Conservation (phyloP, 2,329 filamentous ascomycete genomes). For the Ciborinia camelliae region DNA sequence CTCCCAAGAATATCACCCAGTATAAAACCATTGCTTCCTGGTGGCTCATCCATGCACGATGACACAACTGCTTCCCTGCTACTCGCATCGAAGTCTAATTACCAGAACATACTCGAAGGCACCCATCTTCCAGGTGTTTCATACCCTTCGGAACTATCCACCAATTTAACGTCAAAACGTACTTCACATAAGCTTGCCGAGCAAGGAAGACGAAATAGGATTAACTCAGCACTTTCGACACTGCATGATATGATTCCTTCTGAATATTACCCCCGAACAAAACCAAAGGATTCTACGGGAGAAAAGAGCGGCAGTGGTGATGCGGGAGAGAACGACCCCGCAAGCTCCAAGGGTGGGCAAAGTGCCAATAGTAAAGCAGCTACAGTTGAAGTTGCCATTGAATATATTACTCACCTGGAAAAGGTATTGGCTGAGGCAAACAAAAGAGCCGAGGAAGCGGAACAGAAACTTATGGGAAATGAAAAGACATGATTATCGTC, state of each 20-base stretch:
- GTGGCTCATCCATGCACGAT: constrained; percentile 44
- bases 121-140: constrained; percentile 85
- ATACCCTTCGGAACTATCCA: constrained; percentile 86
- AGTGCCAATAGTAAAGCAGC: constrained; percentile 87
- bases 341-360: constrained; percentile 42
- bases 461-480: constrained; percentile 30
- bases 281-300: constrained; percentile 40
- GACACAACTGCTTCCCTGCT: constrained; percentile 67
- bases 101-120: constrained; percentile 94
- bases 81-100: constrained; percentile 92
- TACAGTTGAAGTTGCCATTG: constrained; percentile 95
- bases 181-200: constrained; percentile 98
- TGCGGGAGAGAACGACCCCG: constrained; percentile 48
- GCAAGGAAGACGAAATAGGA: constrained; percentile 89
- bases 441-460: constrained; percentile 48
- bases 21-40: constrained; percentile 84
- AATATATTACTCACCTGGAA: constrained; percentile 86
- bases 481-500: constrained; percentile 13
- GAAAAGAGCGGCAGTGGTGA: constrained; percentile 43
- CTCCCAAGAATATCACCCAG: constrained; percentile 88
- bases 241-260: constrained; percentile 46
- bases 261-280: constrained; percentile 60
- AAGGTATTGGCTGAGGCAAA: constrained; percentile 66
- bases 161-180: constrained; percentile 91
- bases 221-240: constrained; percentile 89